Evolutionary conservation across 2,329 filamentous ascomycete genomes (phyloP).

Genomic region (Fusarium sp.): DNA sequence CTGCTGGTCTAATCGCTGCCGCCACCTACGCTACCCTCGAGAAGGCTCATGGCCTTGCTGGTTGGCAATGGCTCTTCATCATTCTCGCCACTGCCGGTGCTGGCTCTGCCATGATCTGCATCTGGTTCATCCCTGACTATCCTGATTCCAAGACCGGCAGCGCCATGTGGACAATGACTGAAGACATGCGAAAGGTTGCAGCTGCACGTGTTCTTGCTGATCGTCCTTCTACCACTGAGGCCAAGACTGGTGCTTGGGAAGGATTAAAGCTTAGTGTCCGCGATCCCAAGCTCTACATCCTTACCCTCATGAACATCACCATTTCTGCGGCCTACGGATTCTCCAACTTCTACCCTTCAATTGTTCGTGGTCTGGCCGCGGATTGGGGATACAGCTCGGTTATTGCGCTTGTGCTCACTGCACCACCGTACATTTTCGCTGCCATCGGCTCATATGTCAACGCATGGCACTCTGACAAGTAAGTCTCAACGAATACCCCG

Average conservation of each 20-base stretch:
- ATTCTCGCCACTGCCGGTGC: conserved; percentile 10
- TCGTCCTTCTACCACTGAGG: not conserved
- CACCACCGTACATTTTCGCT: conserved; percentile 15
- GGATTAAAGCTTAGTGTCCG: conserved; percentile 20
- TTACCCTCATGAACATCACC: conserved; percentile 21
- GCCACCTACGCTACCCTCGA: conserved; percentile 17
- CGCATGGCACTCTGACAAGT: conserved; percentile 25
- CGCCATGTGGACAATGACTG: conserved; percentile 15
- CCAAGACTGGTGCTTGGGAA: conserved; percentile 20
- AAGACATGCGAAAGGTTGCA: conserved; percentile 20
- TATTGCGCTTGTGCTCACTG: conserved; percentile 15
- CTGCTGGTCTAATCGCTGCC: conserved; percentile 5
- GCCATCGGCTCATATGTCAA: conserved; percentile 20
- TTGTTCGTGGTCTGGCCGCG: conserved; percentile 7
- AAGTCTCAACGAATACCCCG: fast-evolving
- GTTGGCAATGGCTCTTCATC: conserved; percentile 24
- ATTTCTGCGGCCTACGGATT: conserved; percentile 21
- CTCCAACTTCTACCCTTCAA: conserved; percentile 23
- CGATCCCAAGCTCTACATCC: conserved; percentile 20
- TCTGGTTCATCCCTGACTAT: conserved; percentile 25
- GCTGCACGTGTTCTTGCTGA: conserved; percentile 15
- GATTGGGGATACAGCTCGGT: conserved; percentile 21
- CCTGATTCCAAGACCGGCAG: conserved; percentile 1
- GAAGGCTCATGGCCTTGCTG: not conserved
- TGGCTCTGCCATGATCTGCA: conserved; percentile 19